Conservation (phyloP, 164 flowering plant genomes). For the Chimonanthus praecox region DNA sequence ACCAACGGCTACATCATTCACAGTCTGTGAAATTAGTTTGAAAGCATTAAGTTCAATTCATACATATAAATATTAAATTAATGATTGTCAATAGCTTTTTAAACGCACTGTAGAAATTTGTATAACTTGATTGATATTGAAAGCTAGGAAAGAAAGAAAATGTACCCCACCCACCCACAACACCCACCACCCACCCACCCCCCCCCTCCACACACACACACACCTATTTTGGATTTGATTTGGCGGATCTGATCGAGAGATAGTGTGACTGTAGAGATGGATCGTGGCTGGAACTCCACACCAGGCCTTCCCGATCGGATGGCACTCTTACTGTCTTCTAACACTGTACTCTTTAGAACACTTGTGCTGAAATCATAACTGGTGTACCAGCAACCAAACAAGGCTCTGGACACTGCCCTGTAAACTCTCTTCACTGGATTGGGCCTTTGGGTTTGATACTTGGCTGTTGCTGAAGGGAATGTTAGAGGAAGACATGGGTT, state of each 20-base stretch:
- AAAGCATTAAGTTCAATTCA: not conserved
- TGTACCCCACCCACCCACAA: too few species aligned
- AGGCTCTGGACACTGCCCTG: not conserved
- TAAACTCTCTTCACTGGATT: not conserved
- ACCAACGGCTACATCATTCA: slow-evolving; percentile 52
- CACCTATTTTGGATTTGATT: slow-evolving; percentile 41
- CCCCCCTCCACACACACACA: too few species aligned
- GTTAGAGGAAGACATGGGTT: slow-evolving; percentile 46
- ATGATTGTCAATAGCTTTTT: too few species aligned
- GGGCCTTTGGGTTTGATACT: not conserved
- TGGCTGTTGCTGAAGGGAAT: slow-evolving; percentile 27
- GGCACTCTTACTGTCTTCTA: slow-evolving; percentile 38
- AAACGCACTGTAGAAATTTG: too few species aligned
- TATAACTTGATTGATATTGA: not conserved
- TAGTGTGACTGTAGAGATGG: slow-evolving; percentile 28
- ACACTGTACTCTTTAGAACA: slow-evolving; percentile 25
- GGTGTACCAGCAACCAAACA: slow-evolving; percentile 15
- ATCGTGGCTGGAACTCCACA: slow-evolving; percentile 29
- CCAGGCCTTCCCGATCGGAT: slow-evolving; percentile 35
- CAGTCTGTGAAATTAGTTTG: slow-evolving; percentile 21
- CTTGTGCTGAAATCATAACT: slow-evolving; percentile 35
- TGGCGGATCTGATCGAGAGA: slow-evolving; percentile 42
- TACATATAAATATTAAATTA: not conserved
- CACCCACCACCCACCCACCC: too few species aligned
- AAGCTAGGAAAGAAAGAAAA: not conserved